phyloP scores from a whole-genome alignment of 257 asterid species.

The Fraxinus pennsylvanica region DNA sequence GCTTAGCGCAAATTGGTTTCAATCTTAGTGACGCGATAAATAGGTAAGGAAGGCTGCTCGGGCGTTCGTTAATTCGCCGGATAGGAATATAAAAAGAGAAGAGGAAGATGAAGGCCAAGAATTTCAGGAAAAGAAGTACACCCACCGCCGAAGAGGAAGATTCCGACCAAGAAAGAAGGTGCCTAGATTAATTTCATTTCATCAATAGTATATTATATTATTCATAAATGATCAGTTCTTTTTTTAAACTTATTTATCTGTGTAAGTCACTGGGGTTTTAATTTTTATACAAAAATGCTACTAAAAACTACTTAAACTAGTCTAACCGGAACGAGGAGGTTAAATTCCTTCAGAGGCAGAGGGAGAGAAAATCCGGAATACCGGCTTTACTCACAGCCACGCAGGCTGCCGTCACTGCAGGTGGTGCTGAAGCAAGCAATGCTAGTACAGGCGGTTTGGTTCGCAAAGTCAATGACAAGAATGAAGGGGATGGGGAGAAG shows the following conservation, averaged over 20 bases:
- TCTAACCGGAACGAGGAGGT: too few relatives aligned
- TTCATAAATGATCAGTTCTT: neutral
- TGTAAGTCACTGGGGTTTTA: neutral
- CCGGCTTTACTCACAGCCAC: slow-evolving; percentile 57
- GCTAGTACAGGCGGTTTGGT: slow-evolving; percentile 35
- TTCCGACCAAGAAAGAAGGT: slow-evolving; percentile 37
- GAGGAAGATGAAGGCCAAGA: slow-evolving; percentile 56
- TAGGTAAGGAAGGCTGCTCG: neutral
- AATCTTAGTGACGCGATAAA: neutral
- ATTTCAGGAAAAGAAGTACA: slow-evolving; percentile 73
- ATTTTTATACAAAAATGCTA: neutral
- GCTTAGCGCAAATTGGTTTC: neutral
- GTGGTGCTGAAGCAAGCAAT: slow-evolving; percentile 24
- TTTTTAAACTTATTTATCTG: too few relatives aligned
- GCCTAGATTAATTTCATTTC: neutral
- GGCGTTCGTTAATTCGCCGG: neutral
- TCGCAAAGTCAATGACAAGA: slow-evolving; percentile 52
- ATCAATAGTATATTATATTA: neutral
- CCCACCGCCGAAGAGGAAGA: slow-evolving; percentile 49
- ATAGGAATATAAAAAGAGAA: neutral
- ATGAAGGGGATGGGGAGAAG: slow-evolving; percentile 77
- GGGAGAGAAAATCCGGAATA: slow-evolving; percentile 84
- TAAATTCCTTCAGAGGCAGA: slow-evolving; percentile 84
- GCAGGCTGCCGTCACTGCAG: slow-evolving; percentile 32
- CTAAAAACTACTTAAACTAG: too few relatives aligned